Conservation (phyloP, 208 protist genomes). For the Acanthamoeba royreba region DNA sequence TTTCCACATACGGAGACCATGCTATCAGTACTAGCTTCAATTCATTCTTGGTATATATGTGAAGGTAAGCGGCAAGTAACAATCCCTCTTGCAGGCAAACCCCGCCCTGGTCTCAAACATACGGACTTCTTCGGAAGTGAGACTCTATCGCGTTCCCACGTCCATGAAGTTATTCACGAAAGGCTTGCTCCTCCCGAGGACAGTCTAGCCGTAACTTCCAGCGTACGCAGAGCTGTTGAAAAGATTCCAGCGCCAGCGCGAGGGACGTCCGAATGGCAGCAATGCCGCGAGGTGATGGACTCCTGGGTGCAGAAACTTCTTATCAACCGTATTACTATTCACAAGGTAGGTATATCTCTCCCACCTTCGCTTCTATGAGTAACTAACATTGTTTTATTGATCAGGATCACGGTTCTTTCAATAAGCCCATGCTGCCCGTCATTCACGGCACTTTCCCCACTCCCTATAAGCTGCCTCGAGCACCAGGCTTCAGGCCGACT, state of each 20-base stretch:
- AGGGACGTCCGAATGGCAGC: background rate
- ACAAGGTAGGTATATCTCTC: background rate
- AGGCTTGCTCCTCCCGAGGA: background rate
- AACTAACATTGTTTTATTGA: background rate
- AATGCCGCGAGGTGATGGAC: background rate
- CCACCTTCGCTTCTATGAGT: background rate
- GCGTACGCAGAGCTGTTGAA: background rate
- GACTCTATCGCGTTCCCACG: background rate
- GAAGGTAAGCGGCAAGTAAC: background rate
- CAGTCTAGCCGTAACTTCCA: no score
- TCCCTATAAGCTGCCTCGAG: background rate
- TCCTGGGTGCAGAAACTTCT: background rate
- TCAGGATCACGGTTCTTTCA: slow-evolving; percentile 2
- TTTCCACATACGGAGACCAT: background rate
- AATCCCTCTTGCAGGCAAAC: no score
- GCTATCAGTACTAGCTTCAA: background rate
- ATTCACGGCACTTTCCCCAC: slow-evolving; percentile 35
- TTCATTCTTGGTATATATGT: background rate
- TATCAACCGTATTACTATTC: background rate
- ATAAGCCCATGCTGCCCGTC: slow-evolving; percentile 7
- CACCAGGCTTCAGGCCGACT: background rate
- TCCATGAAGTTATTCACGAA: background rate
- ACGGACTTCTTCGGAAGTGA: background rate
- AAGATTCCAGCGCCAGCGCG: background rate
- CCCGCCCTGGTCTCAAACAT: background rate